Evolutionary conservation across 192 early-diverging fungal genomes (phyloP), one percentile per base, ranked within the genome.

Genomic region (Coemansia sp.): DNA sequence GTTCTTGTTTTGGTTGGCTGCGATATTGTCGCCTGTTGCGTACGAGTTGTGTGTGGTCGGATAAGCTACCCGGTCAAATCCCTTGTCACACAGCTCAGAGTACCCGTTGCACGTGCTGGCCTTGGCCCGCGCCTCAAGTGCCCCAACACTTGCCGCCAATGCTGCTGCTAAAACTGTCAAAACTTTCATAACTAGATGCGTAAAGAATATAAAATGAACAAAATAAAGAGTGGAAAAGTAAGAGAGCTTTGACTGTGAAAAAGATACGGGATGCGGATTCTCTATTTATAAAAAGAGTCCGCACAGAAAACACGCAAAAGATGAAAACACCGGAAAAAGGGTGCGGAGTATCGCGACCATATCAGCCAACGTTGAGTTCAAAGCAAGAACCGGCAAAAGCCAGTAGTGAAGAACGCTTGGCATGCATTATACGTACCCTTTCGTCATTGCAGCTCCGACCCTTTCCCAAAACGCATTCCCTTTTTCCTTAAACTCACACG

Each of bases 21-120:
- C 74, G 26, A 85, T 77, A 14, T 72, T 82, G 64, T 82, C 74
- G 22, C 78, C 65, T 26, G 56, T 74, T 25, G 87, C 83, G 69
- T 79, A 91, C 2, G 90, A 84, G 65, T 92, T 93, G 78, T 94
- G 92, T 16, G 92, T 91, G 6, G 86, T 84, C 2, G 86, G 72
- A 43, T 82, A 88, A 0, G 89, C 80, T 27, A 94, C 82, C 45
- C 80, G 51, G 67, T 85, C 74, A 63, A 88, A 92, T 10, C 78
- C 67, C 65, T 82, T 83, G 52, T 68, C 59, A 60, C 92, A 94
- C 14, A 91, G 82, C 43, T 84, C 84, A 0, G 77, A 60, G 67
- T 87, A 85, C 6, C 91, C 91, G 56, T 90, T 91, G 64, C 91
- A 93, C 22, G 27, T 4, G 39, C 51, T 67, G 41, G 47, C 10